Percentiles rank a stretch among this genome's conserved stretches.
These are phyloP conservation scores for Rubroshorea leprosula DNA, from an alignment of 345 rosid species.

Conservation along the genomic window DNA sequence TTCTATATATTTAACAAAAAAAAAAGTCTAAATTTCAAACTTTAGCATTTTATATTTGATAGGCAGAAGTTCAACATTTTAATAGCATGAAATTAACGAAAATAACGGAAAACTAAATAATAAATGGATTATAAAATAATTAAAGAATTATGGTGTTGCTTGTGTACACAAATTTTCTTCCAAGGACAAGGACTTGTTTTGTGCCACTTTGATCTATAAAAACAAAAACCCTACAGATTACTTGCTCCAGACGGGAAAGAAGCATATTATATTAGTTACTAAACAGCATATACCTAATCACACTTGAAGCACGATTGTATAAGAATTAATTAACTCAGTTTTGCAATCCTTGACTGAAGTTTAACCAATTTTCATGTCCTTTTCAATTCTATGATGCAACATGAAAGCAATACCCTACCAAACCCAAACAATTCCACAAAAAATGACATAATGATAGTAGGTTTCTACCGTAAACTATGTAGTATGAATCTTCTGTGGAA, in stretches of 20 bases:
- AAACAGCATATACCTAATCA: background rate
- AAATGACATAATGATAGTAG: background rate
- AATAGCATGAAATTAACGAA: too few relatives aligned
- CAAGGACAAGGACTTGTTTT: background rate
- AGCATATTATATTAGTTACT: background rate
- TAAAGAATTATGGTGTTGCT: background rate
- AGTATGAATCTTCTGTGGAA: background rate
- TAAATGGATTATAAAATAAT: too few relatives aligned
- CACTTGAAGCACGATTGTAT: background rate
- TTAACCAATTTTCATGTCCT: background rate
- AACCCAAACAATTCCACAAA: slow-evolving; percentile 6
- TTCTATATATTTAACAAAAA: too few relatives aligned
- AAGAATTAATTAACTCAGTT: background rate
- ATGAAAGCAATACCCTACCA: background rate
- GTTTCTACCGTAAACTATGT: background rate
- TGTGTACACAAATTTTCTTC: background rate
- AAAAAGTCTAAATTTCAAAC: too few relatives aligned
- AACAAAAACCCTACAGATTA: background rate
- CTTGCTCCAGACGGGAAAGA: background rate
- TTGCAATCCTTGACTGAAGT: background rate
- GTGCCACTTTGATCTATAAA: background rate
- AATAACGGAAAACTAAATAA: background rate
- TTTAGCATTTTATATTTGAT: background rate
- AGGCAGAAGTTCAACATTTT: background rate
- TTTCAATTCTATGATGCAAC: background rate